phyloP scores from a whole-genome alignment of 495 filamentous ascomycete species.

The Beverwykella pulmonaria region DNA sequence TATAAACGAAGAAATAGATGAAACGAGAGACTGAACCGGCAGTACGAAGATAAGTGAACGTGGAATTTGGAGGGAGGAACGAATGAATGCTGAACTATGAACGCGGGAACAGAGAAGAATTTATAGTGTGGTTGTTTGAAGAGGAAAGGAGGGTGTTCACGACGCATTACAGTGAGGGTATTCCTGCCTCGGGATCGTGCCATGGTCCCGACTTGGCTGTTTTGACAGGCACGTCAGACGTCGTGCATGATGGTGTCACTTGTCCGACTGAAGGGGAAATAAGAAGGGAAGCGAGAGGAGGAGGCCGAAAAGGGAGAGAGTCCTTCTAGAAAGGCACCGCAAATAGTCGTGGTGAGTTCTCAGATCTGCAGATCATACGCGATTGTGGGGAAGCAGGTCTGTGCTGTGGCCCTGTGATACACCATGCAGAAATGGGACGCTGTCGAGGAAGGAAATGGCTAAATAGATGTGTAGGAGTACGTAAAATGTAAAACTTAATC shows the following conservation, averaged over 20 bases:
- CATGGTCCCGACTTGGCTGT: not conserved
- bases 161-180: not conserved
- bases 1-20: not conserved
- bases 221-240: not conserved
- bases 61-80: not conserved
- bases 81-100: not conserved
- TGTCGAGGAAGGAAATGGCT: no score
- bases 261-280: not conserved
- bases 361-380: conserved; percentile 3
- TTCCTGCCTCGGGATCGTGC: not conserved
- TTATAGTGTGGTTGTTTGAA: not conserved
- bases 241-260: not conserved
- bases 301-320: no score
- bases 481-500: no score
- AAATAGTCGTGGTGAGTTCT: not conserved
- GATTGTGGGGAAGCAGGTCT: not conserved
- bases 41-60: conserved; percentile 6
- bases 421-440: not conserved
- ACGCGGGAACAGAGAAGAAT: not conserved
- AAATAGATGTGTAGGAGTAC: no score
- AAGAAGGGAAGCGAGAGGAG: no score
- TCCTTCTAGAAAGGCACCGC: not conserved
- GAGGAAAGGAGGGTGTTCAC: not conserved
- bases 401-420: not conserved
- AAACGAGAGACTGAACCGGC: conserved; percentile 12